Evolutionary conservation across 176 grass and related monocot species (phyloP).

Genomic region (Musa beccarii): DNA sequence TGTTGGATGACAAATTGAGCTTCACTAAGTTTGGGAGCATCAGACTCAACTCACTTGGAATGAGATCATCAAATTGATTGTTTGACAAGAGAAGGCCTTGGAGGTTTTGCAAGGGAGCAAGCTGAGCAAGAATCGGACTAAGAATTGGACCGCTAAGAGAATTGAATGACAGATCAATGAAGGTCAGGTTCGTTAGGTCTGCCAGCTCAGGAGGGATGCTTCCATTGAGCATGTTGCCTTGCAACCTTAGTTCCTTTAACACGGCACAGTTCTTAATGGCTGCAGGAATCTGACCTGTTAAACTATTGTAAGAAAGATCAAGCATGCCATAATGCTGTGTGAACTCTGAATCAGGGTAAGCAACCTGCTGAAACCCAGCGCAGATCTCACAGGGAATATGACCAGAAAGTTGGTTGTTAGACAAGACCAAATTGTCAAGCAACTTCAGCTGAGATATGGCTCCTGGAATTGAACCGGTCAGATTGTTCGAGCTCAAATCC

Average conservation of each 20-base stretch:
- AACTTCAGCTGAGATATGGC: conserved; percentile 64
- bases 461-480: conserved; percentile 54
- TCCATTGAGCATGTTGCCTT: conserved; percentile 76
- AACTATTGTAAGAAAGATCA: conserved; percentile 73
- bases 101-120: conserved; percentile 42
- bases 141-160: conserved; percentile 50
- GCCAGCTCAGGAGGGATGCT: conserved; percentile 66
- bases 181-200: conserved; percentile 56
- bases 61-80: conserved; percentile 62
- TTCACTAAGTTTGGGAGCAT: conserved; percentile 57
- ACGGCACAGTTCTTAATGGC: conserved; percentile 56
- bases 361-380: conserved; percentile 50
- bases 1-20: conserved; percentile 71
- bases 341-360: conserved; percentile 85
- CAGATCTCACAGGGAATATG: conserved; percentile 68
- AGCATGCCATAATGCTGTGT: conserved; percentile 83
- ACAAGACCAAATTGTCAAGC: conserved; percentile 81
- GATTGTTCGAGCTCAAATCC: conserved; percentile 72
- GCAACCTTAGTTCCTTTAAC: conserved; percentile 52
- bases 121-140: conserved; percentile 49
- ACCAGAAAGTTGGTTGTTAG: conserved; percentile 64
- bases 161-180: conserved; percentile 71
- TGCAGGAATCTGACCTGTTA: conserved; percentile 64
- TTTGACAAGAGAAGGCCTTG: conserved; percentile 79
- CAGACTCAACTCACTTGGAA: conserved; percentile 49